Percentiles rank a stretch among this genome's conserved stretches.
Evolutionary conservation across 495 filamentous ascomycete genomes (phyloP).

Genomic region (Penicillium diatomitis): DNA sequence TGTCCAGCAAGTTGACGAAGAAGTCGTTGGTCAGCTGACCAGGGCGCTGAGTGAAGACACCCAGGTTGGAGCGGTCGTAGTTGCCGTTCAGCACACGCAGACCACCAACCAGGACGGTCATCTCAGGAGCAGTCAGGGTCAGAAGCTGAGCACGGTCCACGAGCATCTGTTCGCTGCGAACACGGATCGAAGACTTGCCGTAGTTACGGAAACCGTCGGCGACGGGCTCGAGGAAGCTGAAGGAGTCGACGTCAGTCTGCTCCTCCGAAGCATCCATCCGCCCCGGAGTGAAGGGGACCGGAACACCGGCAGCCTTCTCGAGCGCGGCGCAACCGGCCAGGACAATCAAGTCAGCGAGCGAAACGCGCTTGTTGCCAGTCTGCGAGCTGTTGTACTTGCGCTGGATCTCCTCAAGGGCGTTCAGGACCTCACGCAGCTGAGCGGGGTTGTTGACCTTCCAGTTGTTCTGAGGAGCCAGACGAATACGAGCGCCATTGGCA

Average conservation of each 20-base stretch:
- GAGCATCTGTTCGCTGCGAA: conserved; percentile 54
- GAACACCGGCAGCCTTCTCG: conserved; percentile 32
- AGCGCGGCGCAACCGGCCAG: conserved; percentile 44
- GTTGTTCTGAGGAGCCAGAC: conserved; percentile 56
- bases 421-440: conserved; percentile 47
- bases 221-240: conserved; percentile 50
- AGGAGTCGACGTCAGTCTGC: conserved; percentile 54
- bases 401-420: conserved; percentile 51
- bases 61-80: conserved; percentile 52
- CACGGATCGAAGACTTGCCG: conserved; percentile 47
- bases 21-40: conserved; percentile 66
- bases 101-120: conserved; percentile 59
- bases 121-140: conserved; percentile 55
- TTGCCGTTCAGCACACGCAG: conserved; percentile 57
- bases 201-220: conserved; percentile 71
- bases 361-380: conserved; percentile 53
- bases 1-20: conserved; percentile 66
- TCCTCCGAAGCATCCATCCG: conserved; percentile 49
- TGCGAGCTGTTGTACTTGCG: conserved; percentile 46
- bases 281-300: conserved; percentile 37
- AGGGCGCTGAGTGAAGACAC: conserved; percentile 53
- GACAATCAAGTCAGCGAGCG: conserved; percentile 63
- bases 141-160: conserved; percentile 60
- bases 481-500: conserved; percentile 65
- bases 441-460: conserved; percentile 62